Percentiles rank a stretch among this genome's conserved stretches.
phyloP scores from a whole-genome alignment of 1,284 basidiomycete species.

The Leccinum fallax region DNA sequence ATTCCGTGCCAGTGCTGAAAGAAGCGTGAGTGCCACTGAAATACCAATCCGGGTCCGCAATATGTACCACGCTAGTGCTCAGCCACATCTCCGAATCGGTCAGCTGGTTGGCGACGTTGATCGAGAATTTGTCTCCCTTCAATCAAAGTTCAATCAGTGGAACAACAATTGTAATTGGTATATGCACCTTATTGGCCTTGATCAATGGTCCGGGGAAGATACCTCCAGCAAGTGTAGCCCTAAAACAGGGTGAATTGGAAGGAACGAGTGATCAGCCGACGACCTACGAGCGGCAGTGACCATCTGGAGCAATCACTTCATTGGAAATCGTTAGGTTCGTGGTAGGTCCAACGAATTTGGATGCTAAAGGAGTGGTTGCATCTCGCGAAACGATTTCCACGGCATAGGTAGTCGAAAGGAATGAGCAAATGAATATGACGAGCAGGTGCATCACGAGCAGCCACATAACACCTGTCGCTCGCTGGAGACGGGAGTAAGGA shows the following conservation, averaged over 20 bases:
- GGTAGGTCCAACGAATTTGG: constrained; percentile 29
- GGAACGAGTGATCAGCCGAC: neutral
- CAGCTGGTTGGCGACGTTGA: constrained; percentile 35
- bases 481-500: neutral
- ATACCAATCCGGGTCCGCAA: constrained; percentile 20
- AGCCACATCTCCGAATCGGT: constrained; percentile 33
- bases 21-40: constrained; percentile 26
- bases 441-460: constrained; percentile 14
- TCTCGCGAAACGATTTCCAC: constrained; percentile 23
- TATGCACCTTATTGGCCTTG: constrained; percentile 33
- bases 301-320: constrained; percentile 42
- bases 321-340: constrained; percentile 40
- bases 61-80: constrained; percentile 35
- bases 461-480: constrained; percentile 3
- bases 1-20: constrained; percentile 43
- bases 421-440: constrained; percentile 5
- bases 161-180: neutral
- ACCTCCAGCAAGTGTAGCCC: constrained; percentile 30
- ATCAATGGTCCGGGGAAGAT: constrained; percentile 42
- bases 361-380: neutral
- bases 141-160: constrained; percentile 38
- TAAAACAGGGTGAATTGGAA: constrained; percentile 7
- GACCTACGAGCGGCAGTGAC: constrained; percentile 40
- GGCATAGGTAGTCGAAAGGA: constrained; percentile 15
- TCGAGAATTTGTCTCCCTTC: constrained; percentile 29